Evolutionary conservation across 2,329 filamentous ascomycete species (phyloP), one percentile per base, ranked within the genome.

Genomic region (Monilinia fructicola): DNA sequence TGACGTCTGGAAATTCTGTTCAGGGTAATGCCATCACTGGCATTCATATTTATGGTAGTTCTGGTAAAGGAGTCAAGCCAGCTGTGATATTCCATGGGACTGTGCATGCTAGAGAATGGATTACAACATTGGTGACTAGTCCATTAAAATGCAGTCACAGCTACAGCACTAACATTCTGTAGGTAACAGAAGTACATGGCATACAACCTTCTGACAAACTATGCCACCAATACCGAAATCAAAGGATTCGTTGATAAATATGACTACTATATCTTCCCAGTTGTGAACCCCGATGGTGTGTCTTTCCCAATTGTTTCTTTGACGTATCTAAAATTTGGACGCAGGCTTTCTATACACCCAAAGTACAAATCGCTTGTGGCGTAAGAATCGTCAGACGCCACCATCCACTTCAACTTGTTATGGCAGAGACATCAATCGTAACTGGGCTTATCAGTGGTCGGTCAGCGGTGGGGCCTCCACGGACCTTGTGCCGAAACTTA

Each of bases 201-300:
- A 12, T 81, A 81, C 68, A 76, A 79, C 23, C 77, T 87, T 42
- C 76, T 86, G 23, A 77, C 77, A 46, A 79, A 80, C 60, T 85
- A 84, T 71, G 73, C 72, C 42, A 75, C 75, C 23, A 71, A 77
- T n/a, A 71, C 77, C 1, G 74, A 76, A 5, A 76, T 82, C 50
- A 79, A 75, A 50, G 73, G 76, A 0, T 81, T 84, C 64, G 79
- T 89, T 31, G 81, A 89, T 75, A 84, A 80, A 65, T 88, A 87
- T 73, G 88, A 90, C 76, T 87, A 87, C 70, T 89, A 87, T 75
- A 82, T 90, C 70, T 81, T 88, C 68, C 86, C 86, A 3, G 77
- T 88, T 31, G 84, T 86, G 21, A 88, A 89, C 73, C 85, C 85
- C 0, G 86, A 88, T 65, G 85, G 82, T 83, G 73, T 72, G 78